These are phyloP conservation scores for Exophiala alcalophila DNA, from an alignment of 2,329 filamentous ascomycete species.

Conservation along the genomic window DNA sequence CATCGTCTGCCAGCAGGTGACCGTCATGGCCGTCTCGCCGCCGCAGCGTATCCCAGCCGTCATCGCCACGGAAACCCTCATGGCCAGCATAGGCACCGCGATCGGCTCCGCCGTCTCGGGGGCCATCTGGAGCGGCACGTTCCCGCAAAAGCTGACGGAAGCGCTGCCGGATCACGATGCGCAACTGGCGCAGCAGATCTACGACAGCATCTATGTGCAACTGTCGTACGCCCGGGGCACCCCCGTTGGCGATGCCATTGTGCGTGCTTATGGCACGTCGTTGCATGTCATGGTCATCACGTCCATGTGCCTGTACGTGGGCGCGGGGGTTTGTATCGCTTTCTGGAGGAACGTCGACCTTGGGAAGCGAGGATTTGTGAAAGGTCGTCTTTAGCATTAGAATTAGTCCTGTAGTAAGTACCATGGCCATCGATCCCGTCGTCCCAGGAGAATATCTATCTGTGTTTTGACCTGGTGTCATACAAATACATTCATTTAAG, in stretches of 20 bases:
- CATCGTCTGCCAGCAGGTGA: constrained; percentile 54
- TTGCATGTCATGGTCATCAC: constrained; percentile 44
- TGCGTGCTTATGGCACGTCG: constrained; percentile 40
- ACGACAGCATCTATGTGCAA: constrained; percentile 54
- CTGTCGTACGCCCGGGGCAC: constrained; percentile 45
- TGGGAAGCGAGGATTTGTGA: not conserved
- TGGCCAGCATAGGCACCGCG: constrained; percentile 36
- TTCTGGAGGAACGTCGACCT: constrained; percentile 26
- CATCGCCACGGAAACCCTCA: constrained; percentile 42
- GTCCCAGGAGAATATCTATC: no score
- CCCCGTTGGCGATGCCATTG: constrained; percentile 39
- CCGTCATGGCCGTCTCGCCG: constrained; percentile 53
- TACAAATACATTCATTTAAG: no score
- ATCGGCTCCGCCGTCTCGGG: constrained; percentile 35
- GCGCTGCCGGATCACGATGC: constrained; percentile 35
- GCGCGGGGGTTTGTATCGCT: constrained; percentile 19
- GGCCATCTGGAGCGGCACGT: constrained; percentile 37
- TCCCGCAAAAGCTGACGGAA: constrained; percentile 39
- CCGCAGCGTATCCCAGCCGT: constrained; percentile 53
- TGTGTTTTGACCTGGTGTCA: no score
- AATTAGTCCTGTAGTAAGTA: no score
- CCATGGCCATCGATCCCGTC: no score
- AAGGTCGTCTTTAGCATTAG: no score
- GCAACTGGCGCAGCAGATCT: constrained; percentile 48
- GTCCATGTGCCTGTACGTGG: constrained; percentile 21